Conservation (phyloP, 208 protist genomes). For the Acanthamoeba culbertsoni region DNA sequence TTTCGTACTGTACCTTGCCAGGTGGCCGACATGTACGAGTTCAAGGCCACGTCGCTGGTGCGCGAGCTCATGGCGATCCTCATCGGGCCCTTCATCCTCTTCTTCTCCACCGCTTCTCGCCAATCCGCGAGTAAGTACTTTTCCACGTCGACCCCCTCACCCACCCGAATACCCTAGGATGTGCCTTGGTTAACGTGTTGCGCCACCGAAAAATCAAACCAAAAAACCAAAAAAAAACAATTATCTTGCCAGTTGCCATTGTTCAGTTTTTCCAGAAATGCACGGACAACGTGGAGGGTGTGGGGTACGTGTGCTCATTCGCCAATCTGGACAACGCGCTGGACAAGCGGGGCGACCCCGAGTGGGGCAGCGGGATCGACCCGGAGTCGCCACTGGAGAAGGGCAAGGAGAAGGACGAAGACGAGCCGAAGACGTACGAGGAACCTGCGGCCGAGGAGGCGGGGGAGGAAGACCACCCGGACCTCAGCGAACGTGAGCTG, state of each 20-base stretch:
- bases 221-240: too few relatives aligned
- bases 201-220: too few relatives aligned
- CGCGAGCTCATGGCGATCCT: background rate
- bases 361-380: background rate
- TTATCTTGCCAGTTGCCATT: background rate
- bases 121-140: background rate
- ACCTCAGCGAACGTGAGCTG: background rate
- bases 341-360: background rate
- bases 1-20: background rate
- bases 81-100: background rate
- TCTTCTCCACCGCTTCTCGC: background rate
- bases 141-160: background rate
- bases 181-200: background rate
- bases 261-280: background rate
- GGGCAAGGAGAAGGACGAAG: background rate
- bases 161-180: too few relatives aligned
- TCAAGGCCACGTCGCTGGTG: background rate
- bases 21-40: background rate
- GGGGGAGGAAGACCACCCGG: background rate
- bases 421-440: background rate
- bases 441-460: background rate
- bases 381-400: background rate
- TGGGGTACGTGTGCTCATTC: slow-evolving; percentile 11
- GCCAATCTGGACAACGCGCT: slow-evolving; percentile 11
- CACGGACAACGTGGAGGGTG: slow-evolving; percentile 16